Conservation (phyloP, 1,139 yeast genomes). For the Hemisphaericaspora subhashii region DNA sequence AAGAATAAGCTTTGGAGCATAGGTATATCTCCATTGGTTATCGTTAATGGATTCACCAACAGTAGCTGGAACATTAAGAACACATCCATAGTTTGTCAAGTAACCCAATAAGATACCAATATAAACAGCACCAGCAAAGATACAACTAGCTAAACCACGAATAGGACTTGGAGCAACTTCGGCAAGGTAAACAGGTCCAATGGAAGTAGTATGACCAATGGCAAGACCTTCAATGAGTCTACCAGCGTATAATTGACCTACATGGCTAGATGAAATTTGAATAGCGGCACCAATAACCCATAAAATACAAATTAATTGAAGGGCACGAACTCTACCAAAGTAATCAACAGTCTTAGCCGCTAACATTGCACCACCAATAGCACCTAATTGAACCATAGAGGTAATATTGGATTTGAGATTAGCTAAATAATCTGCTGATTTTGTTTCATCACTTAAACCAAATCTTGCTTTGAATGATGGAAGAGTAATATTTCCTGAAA, state of each 20-base stretch:
- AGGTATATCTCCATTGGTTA: constrained; percentile 40
- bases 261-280: constrained; percentile 42
- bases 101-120: constrained; percentile 54
- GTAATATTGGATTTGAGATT: constrained; percentile 54
- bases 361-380: constrained; percentile 55
- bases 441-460: constrained; percentile 45
- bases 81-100: constrained; percentile 47
- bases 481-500: constrained; percentile 15
- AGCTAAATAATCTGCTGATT: constrained; percentile 39
- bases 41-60: constrained; percentile 18
- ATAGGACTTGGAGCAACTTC: constrained; percentile 55
- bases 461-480: constrained; percentile 42
- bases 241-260: constrained; percentile 56
- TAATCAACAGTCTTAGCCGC: constrained; percentile 49
- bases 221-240: constrained; percentile 56
- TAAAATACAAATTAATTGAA: constrained; percentile 43
- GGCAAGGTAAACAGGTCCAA: constrained; percentile 50
- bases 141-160: constrained; percentile 51
- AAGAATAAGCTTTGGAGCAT: constrained; percentile 38
- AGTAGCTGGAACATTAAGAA: constrained; percentile 30
- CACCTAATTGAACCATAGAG: constrained; percentile 63
- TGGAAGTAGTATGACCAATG: constrained; percentile 58
- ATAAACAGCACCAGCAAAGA: constrained; percentile 58
- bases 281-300: constrained; percentile 52
- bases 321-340: constrained; percentile 54